phyloP scores from a whole-genome alignment of 805 yeast species.

The Schizosaccharomyces lindneri region DNA sequence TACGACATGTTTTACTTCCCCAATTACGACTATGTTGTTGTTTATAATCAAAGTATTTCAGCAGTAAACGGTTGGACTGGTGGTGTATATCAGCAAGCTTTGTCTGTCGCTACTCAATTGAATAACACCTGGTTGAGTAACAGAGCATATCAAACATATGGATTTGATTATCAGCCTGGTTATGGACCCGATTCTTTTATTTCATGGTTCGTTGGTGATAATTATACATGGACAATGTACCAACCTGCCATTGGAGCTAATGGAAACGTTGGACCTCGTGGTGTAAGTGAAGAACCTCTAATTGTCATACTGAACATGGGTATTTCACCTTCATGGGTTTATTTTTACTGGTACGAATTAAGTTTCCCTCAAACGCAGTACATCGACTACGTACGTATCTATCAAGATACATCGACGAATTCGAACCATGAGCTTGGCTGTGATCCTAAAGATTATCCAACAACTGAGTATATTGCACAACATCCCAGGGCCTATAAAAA shows the following conservation, averaged over 20 bases:
- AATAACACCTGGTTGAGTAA: constrained; percentile 64
- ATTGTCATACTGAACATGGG: constrained; percentile 69
- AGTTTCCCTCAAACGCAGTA: constrained; percentile 58
- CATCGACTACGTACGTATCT: constrained; percentile 67
- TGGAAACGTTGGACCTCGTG: constrained; percentile 71
- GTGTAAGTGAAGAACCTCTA: constrained; percentile 80
- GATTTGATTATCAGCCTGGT: constrained; percentile 55
- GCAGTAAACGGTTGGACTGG: constrained; percentile 74
- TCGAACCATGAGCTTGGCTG: constrained; percentile 32
- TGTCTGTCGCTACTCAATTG: constrained; percentile 57
- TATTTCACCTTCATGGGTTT: constrained; percentile 77
- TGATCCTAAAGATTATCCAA: constrained; percentile 71
- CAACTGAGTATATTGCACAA: constrained; percentile 49
- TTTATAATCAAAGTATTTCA: constrained; percentile 44
- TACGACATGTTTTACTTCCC: constrained; percentile 85
- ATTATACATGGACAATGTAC: constrained; percentile 50
- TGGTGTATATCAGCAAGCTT: constrained; percentile 83
- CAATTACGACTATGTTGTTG: constrained; percentile 54
- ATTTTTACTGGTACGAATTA: constrained; percentile 56
- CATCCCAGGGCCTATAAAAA: constrained; percentile 50
- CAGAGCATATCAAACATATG: constrained; percentile 40
- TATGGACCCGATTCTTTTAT: constrained; percentile 38
- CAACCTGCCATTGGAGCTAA: constrained; percentile 63
- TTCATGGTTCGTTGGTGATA: constrained; percentile 66
- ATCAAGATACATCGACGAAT: constrained; percentile 39